Percentiles rank a stretch among this genome's conserved stretches.
Conservation (phyloP, 2,329 filamentous ascomycete genomes). For the Cladophialophora immunda region DNA sequence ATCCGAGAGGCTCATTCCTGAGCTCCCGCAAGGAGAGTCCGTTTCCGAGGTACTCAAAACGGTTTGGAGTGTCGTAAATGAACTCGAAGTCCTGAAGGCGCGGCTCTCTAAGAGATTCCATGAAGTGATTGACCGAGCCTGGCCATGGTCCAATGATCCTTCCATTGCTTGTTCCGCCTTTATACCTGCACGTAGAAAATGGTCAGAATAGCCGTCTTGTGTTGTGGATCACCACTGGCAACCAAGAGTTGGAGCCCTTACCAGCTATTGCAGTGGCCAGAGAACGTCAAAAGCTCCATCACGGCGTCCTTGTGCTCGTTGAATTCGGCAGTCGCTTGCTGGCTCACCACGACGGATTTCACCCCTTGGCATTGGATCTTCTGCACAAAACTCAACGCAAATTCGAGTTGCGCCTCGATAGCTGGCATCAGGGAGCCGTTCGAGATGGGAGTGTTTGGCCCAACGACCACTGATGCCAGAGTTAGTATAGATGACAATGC, state of each 20-base stretch:
- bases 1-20: neutral
- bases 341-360: conserved; percentile 3
- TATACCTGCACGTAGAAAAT: neutral
- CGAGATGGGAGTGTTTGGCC: conserved; percentile 44
- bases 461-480: conserved; percentile 37
- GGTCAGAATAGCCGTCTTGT: neutral
- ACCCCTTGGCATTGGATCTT: conserved; percentile 27
- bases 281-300: conserved; percentile 12
- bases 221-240: neutral
- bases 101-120: neutral
- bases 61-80: neutral
- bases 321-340: neutral
- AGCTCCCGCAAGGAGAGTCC: neutral
- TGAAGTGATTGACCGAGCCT: neutral
- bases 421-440: conserved; percentile 30
- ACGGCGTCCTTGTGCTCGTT: neutral
- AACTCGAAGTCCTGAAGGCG: neutral
- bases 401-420: conserved; percentile 16
- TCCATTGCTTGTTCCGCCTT: neutral
- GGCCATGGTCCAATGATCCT: neutral
- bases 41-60: neutral
- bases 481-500: neutral
- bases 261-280: conserved; percentile 21
- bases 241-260: neutral
- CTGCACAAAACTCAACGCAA: conserved; percentile 11